Conservation (phyloP, 345 rosid genomes). For the Pseudoturritis turrita region DNA sequence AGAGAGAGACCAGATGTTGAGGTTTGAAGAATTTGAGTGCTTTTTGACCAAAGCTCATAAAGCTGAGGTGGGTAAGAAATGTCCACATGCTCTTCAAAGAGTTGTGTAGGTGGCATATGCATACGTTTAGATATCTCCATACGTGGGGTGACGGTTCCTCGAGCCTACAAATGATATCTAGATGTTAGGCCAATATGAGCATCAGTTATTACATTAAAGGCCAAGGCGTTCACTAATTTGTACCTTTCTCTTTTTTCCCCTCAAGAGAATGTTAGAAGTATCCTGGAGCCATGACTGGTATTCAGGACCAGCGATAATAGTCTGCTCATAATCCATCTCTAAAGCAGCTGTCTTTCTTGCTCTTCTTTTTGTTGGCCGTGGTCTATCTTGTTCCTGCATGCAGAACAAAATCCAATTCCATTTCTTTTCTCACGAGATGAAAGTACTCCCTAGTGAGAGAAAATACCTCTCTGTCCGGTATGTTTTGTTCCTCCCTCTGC, state of each 20-base stretch:
- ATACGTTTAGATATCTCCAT: constrained; percentile 50
- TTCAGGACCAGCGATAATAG: constrained; percentile 50
- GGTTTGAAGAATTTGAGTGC: constrained; percentile 45
- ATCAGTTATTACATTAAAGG: background rate
- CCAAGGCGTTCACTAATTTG: constrained; percentile 4
- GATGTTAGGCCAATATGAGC: constrained; percentile 3
- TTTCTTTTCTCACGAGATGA: background rate
- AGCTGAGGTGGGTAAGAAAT: constrained; percentile 63
- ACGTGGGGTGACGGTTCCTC: constrained; percentile 25
- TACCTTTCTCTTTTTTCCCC: constrained; percentile 66
- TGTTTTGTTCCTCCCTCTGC: constrained; percentile 27
- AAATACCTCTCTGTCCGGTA: constrained; percentile 46
- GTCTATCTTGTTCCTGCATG: constrained; percentile 46
- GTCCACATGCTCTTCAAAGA: constrained; percentile 39
- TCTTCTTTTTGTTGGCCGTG: constrained; percentile 42
- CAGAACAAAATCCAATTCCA: constrained; percentile 15
- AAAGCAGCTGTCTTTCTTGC: constrained; percentile 38
- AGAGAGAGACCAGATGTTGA: constrained; percentile 54
- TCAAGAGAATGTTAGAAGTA: constrained; percentile 51
- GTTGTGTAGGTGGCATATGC: constrained; percentile 63
- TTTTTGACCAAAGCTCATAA: constrained; percentile 58
- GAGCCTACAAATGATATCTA: constrained; percentile 36
- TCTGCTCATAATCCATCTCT: constrained; percentile 66
- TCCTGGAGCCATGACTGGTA: constrained; percentile 80
- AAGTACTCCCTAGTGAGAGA: constrained; percentile 8